phyloP scores from a whole-genome alignment of 2,329 filamentous ascomycete species.

The Ploettnerulaceae sp. region DNA sequence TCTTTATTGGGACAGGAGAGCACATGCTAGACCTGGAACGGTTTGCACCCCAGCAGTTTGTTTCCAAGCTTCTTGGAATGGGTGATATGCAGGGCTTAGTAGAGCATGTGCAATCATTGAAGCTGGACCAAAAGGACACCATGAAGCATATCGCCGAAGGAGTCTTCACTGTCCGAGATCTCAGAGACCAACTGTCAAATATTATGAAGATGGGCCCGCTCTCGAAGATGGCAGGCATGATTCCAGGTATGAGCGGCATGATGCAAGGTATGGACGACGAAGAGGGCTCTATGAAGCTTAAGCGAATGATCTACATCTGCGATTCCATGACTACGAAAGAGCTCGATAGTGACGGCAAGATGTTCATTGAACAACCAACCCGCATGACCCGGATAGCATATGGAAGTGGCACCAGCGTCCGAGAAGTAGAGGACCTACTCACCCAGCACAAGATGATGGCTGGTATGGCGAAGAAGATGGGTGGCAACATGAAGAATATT shows the following conservation, averaged over 20 bases:
- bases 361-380: constrained; percentile 86
- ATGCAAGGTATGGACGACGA: constrained; percentile 97
- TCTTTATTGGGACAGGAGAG: constrained; percentile 96
- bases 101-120: constrained; percentile 93
- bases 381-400: constrained; percentile 88
- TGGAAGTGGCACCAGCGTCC: constrained; percentile 84
- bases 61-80: constrained; percentile 93
- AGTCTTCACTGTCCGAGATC: constrained; percentile 90
- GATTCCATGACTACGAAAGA: constrained; percentile 98
- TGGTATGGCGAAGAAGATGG: constrained; percentile 98
- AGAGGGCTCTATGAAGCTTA: constrained; percentile 86
- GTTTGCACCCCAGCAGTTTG: constrained; percentile 88
- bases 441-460: constrained; percentile 99
- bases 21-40: constrained; percentile 93
- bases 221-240: constrained; percentile 98
- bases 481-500: constrained; percentile 96
- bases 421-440: constrained; percentile 92
- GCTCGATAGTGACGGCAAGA: constrained; percentile 89
- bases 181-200: constrained; percentile 91
- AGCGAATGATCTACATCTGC: constrained; percentile 98
- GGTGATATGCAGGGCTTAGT: constrained; percentile 93
- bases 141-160: constrained; percentile 98
- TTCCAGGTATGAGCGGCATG: constrained; percentile 87
- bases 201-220: constrained; percentile 99
- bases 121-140: constrained; percentile 95